Conservation (phyloP, 257 asterid species). For the Coffea eugenioides region DNA sequence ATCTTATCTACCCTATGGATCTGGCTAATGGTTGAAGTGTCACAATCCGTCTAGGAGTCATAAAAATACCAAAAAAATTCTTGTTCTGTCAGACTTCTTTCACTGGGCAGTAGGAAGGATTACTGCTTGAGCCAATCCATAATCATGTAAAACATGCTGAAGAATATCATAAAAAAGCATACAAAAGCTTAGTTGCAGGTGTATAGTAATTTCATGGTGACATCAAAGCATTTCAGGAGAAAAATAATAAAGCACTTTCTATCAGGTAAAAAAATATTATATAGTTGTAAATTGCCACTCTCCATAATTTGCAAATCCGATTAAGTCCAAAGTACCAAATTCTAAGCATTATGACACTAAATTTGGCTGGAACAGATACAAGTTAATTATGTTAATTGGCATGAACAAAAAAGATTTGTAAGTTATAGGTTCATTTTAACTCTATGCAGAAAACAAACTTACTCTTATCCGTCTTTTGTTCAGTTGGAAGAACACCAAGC, state of each 20-base stretch:
- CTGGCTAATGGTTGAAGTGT: neutral
- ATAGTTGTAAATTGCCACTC: neutral
- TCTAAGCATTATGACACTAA: neutral
- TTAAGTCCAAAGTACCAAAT: neutral
- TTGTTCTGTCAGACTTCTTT: neutral
- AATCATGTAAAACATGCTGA: neutral
- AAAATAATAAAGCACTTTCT: neutral
- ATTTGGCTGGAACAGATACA: too few relatives aligned
- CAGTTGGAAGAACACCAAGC: conserved; percentile 54
- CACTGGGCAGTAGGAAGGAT: neutral
- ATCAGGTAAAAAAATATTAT: neutral
- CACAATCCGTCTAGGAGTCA: neutral
- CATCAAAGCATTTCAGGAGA: neutral
- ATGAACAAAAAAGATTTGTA: neutral
- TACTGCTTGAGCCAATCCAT: neutral
- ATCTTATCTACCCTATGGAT: neutral
- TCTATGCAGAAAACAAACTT: conserved; percentile 19
- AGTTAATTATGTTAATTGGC: neutral
- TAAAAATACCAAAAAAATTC: neutral
- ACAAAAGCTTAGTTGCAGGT: neutral
- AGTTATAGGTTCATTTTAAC: neutral
- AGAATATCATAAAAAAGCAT: neutral
- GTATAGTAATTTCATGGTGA: neutral
- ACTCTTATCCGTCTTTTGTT: conserved; percentile 53
- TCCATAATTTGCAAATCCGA: too few relatives aligned